Evolutionary conservation across 2,329 filamentous ascomycete species (phyloP), one percentile per base, ranked within the genome.

Genomic region (Sarocladium oryzae): DNA sequence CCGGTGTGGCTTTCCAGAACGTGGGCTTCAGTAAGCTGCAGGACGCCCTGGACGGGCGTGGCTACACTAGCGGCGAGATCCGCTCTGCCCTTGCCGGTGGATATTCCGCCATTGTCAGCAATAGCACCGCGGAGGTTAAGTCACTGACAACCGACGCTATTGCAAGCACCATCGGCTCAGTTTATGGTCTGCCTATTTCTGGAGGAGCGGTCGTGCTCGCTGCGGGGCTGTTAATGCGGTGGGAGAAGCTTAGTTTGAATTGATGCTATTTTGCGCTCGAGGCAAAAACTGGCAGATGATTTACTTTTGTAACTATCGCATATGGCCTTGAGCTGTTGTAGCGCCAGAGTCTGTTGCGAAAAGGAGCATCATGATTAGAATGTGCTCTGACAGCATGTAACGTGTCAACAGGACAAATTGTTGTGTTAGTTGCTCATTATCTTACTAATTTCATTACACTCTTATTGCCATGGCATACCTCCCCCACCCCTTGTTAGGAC

Each of bases 1-100:
- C 65, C 26, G 64, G 63, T 35, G 55, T 59, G 1, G 58, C 68
- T n/a, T 70, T 67, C 56, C 57, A 50, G n/a, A 11, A 9, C 20
- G 20, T 41, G 8, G 49, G 33, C 20, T 40, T 51, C 23, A 28
- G 26, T 16, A 38, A 30, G 21, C 23, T 51, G 15, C 33, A 40
- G 23, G 30, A 10, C 18, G 49, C 28, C 16, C 35, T 51, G 4
- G 6, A n/a, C n/a, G 35, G 24, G 6, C 33, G 20, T 20, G 49
- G 35, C 2, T 51, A 51, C 30, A 28, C 33, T 18, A 20, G 28
- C 8, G 21, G 26, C 6, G 33, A 51, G 7, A 41, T 51, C 40
- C 33, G 24, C 6, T 23, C 16, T 4, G 49, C 49, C 3, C 18
- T 51, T 28, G 49, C 49, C 15, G 49, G 49, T 18, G 49, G 33